Evolutionary conservation across 2,329 filamentous ascomycete species (phyloP), one percentile per base, ranked within the genome.

Genomic region (Thielaviopsis populi): DNA sequence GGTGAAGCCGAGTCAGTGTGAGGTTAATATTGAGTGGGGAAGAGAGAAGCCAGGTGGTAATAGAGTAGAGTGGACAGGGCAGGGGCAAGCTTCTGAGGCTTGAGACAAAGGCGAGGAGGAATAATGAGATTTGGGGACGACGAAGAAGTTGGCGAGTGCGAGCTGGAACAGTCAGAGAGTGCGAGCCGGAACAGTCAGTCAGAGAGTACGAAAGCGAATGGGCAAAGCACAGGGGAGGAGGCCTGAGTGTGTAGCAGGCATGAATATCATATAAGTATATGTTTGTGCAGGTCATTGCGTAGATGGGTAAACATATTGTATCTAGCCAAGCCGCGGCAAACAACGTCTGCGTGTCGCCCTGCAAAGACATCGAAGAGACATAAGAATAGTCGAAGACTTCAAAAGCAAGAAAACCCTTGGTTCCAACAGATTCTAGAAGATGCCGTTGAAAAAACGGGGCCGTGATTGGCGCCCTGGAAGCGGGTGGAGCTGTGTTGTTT

Each of bases 341-440:
- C 4, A 37, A 37, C 33, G 7, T 7, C n/a, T 54, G 22, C 22
- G 22, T 24, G 48, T 53, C 8, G n/a, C 15, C 0, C 8, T 24
- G 48, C 19, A 13, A 30, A 27, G 22, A 15, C 5, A 54, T 17
- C 11, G 11, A 30, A 30, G 17, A 56, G 24, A 15, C 33, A 37
- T 19, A 27, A 30, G 13, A 33, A 50, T 22, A 27, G 46, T 13
- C 15, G 15, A 24, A 11, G 24, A 7, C 27, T n/a, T 27, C 17
- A 33, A 13, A 33, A 17, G 7, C 0, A 24, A 30, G 6, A 22
- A 11, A 17, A 33, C 33, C 59, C 42, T 37, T 65, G 69, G n/a
- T 71, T 72, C 70, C 67, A 66, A 66, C 50, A 48, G 67, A 56
- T 71, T 71, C 70, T 67, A 65, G 61, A 68, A 67, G 63, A 19